These are phyloP conservation scores for Ustilago loliicola DNA, from an alignment of 1,284 basidiomycete species.

Conservation along the genomic window DNA sequence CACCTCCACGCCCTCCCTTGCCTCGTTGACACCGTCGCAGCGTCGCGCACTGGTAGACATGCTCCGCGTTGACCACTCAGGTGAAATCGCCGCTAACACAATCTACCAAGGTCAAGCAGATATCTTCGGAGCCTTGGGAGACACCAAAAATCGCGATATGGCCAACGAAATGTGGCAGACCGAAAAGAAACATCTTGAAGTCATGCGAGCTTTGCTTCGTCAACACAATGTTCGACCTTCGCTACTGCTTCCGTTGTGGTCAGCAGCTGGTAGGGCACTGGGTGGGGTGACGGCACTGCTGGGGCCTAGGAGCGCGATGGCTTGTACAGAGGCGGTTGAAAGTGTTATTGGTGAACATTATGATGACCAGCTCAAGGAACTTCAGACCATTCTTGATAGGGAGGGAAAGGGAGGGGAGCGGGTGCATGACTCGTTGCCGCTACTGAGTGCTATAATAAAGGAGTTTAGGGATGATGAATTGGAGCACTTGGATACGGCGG, in stretches of 20 bases:
- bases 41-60: slow-evolving; percentile 58
- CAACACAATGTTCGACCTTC: slow-evolving; percentile 91
- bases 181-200: slow-evolving; percentile 89
- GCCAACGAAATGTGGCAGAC: slow-evolving; percentile 95
- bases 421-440: slow-evolving; percentile 78
- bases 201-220: slow-evolving; percentile 84
- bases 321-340: slow-evolving; percentile 96
- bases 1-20: slow-evolving; percentile 38
- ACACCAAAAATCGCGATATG: slow-evolving; percentile 56
- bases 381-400: slow-evolving; percentile 42
- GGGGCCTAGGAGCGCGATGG: slow-evolving; percentile 95
- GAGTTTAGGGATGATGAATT: slow-evolving; percentile 96
- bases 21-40: slow-evolving; percentile 50
- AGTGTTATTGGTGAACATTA: slow-evolving; percentile 98
- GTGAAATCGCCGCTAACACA: slow-evolving; percentile 69
- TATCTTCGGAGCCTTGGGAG: slow-evolving; percentile 61
- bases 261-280: slow-evolving; percentile 84
- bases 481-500: slow-evolving; percentile 91
- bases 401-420: slow-evolving; percentile 8
- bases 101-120: slow-evolving; percentile 69
- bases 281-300: slow-evolving; percentile 87
- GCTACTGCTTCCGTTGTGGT: slow-evolving; percentile 83
- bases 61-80: slow-evolving; percentile 69
- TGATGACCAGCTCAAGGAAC: slow-evolving; percentile 76
- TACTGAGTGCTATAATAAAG: slow-evolving; percentile 81